Evolutionary conservation across 2,329 filamentous ascomycete species (phyloP), one percentile per base, ranked within the genome.

Genomic region (Coniochaeta hoffmannii): DNA sequence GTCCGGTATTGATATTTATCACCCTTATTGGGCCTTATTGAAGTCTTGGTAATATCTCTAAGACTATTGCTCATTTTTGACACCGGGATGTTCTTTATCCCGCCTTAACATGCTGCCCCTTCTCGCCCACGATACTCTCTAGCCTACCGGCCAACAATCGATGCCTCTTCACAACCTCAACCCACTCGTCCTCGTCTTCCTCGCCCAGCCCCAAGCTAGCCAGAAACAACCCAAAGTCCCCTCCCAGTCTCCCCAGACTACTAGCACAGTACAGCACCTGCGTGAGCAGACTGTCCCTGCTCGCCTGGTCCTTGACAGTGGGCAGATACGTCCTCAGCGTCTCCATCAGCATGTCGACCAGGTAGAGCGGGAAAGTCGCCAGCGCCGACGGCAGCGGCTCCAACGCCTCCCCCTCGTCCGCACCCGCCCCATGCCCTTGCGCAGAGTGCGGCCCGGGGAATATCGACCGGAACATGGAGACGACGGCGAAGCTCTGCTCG

Each of bases 401-500:
- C n/a, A 86, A 63, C 14, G 75, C 73, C 61, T 79, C 71, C 4
- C 60, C 28, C 1, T 55, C 55, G 12, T 64, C 57, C 2, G 10
- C 50, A n/a, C n/a, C n/a, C 6, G 50, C 50, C 9, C 50, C 57
- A 1, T 61, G 51, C 14, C 59, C 35, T 2, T 81, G 77, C 0
- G 88, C 50, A 12, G 61, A 38, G 3, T 81, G 77, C 0, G 88
- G n/a, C n/a, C n/a, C n/a, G n/a, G n/a, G 85, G 65, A 96, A 96
- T 55, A 97, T 90, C 64, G 88, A 94, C 64, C 87, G 89, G 71
- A 95, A 97, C 80, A 97, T 90, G 57, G 90, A 96, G 28, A 97
- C 85, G 58, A 97, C 96, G 44, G 87, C 89, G 69, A 99, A 99
- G 67, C 90, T 96, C 71, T 99, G 94, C 71, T 99, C 94, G 53